phyloP scores from a whole-genome alignment of 2,329 filamentous ascomycete species.

The Didymellaceae sp. region DNA sequence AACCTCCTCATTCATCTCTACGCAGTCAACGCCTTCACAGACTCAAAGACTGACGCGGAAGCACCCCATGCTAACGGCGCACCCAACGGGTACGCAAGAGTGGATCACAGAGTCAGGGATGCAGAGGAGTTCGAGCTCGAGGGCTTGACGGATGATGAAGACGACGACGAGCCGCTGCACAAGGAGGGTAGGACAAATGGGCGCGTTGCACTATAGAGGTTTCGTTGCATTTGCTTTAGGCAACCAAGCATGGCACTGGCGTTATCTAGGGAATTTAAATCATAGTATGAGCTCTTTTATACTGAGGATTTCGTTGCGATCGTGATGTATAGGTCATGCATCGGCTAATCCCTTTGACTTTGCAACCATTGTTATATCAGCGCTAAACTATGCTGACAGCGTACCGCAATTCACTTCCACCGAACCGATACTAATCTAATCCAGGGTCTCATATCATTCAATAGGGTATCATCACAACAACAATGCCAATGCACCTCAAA shows the following conservation, averaged over 20 bases:
- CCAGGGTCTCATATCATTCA: no score
- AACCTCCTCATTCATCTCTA: slow-evolving; percentile 88
- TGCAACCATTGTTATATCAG: no score
- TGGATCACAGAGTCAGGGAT: slow-evolving; percentile 70
- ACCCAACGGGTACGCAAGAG: slow-evolving; percentile 51
- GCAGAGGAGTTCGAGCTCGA: slow-evolving; percentile 94
- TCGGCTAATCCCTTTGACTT: no score
- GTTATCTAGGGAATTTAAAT: background rate
- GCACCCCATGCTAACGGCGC: slow-evolving; percentile 35
- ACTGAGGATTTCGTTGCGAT: no score
- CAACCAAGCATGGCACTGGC: slow-evolving; percentile 1
- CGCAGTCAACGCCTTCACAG: slow-evolving; percentile 65
- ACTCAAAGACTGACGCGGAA: slow-evolving; percentile 46
- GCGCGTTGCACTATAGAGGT: slow-evolving; percentile 4
- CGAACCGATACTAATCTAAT: no score
- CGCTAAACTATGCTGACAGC: no score
- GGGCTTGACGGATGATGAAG: slow-evolving; percentile 86
- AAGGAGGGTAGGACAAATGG: slow-evolving; percentile 34
- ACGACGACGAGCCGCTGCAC: slow-evolving; percentile 58
- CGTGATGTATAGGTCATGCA: no score
- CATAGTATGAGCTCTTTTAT: background rate
- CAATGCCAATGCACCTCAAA: no score
- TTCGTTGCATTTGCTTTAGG: background rate
- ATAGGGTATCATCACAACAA: no score
- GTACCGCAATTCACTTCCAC: no score